Conservation (phyloP, 371 early-diverging fungal genomes). For the Blakeslea trispora region DNA sequence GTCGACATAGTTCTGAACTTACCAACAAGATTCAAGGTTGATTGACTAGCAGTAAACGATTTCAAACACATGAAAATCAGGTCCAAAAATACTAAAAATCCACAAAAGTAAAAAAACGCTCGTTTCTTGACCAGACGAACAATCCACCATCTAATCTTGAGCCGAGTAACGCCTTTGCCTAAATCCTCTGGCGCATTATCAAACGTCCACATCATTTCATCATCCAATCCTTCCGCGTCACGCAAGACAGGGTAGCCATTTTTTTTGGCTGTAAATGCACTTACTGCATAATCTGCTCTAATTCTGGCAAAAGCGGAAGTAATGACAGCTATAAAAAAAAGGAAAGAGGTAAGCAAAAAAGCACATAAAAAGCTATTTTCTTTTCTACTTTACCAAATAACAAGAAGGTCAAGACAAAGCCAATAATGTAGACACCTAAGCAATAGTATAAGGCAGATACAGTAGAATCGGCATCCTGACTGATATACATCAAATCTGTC, state of each 20-base stretch:
- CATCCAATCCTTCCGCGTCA: constrained; percentile 27
- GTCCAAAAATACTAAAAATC: constrained; percentile 50
- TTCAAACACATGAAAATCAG: constrained; percentile 56
- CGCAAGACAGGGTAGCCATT: constrained; percentile 31
- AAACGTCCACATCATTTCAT: constrained; percentile 46
- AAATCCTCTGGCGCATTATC: constrained; percentile 48
- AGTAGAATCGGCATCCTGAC: constrained; percentile 54
- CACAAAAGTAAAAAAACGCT: constrained; percentile 51
- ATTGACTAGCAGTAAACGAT: constrained; percentile 43
- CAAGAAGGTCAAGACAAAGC: constrained; percentile 56
- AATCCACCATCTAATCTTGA: constrained; percentile 37
- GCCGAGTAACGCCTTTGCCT: constrained; percentile 27
- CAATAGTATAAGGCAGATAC: constrained; percentile 55
- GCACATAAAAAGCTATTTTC: background rate
- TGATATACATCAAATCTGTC: constrained; percentile 61
- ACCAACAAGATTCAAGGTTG: constrained; percentile 39
- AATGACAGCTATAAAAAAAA: constrained; percentile 49
- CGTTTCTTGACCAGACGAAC: constrained; percentile 45
- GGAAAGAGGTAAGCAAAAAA: background rate
- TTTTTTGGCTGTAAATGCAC: constrained; percentile 57
- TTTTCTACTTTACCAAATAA: constrained; percentile 47
- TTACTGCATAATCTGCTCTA: constrained; percentile 50
- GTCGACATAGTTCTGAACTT: too few relatives aligned
- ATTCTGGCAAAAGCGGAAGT: constrained; percentile 64
- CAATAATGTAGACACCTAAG: constrained; percentile 53